Evolutionary conservation across 2,329 filamentous ascomycete species (phyloP), one percentile per base, ranked within the genome.

Genomic region (Podosphaera fusca): DNA sequence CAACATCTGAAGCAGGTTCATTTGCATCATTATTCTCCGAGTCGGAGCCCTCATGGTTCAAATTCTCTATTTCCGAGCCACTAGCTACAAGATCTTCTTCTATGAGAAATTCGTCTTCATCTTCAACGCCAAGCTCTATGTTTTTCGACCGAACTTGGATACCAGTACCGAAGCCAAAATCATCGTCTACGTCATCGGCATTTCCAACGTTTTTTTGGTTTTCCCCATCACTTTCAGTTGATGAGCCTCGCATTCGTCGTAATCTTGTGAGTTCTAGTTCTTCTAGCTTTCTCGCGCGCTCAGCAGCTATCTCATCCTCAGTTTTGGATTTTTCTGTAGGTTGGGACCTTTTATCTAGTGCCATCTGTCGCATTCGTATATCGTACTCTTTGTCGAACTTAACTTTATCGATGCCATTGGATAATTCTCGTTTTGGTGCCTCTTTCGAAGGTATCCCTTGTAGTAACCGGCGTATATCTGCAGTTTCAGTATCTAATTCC

Each of bases 71-170:
- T 45, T 83, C 81, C 4, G 86, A 90, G 42, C 81, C 85, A 62
- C 82, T 89, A 10, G 88, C 88, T 38, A 95, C 77, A 14, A 96
- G 75, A 65, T 94, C 84, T 60, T 92, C 86, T 59, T 96, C 90
- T 60, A 95, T 81, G 33, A 90, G 68, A 64, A 96, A 96, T 63
- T 95, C 87, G 64, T 96, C 90, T 67, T 96, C 90, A 63, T 95
- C 90, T 61, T 95, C 88, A 38, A 94, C 82, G 4, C 81, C 85
- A 21, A 88, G 69, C 58, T 83, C 76, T 9, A 76, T 74, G 57
- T 61, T 63, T 40, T 58, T 63, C 34, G 63, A 65, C 31, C 74
- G 73, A 56, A 72, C 70, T 63, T 73, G 77, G 61, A 82, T 78
- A 49, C 80, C 80, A 54, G 69, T 67, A 38, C 80, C 80, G 14